These are phyloP conservation scores for Fusarium albosuccineum DNA, from an alignment of 2,329 filamentous ascomycete genomes.

Conservation along the genomic window DNA sequence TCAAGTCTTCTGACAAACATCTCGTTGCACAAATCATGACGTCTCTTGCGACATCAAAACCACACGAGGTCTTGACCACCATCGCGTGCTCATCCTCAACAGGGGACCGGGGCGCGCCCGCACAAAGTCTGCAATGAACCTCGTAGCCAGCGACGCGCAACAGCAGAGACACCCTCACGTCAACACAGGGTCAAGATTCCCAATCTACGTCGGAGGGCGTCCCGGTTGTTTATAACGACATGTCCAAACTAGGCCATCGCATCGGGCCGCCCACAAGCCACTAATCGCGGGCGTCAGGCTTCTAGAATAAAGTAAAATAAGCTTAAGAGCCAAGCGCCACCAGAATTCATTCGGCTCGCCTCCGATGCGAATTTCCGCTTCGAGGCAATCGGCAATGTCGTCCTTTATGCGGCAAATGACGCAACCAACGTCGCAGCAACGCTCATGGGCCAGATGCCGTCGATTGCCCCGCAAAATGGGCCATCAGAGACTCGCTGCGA, in stretches of 20 bases:
- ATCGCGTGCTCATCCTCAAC: background rate
- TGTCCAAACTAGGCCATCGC: background rate
- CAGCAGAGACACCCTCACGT: background rate
- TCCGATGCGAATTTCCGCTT: slow-evolving; percentile 36
- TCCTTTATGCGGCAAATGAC: slow-evolving; percentile 41
- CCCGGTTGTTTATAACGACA: background rate
- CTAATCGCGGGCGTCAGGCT: too few relatives aligned
- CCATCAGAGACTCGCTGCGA: slow-evolving; percentile 16
- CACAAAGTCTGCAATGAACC: background rate
- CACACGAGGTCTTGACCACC: background rate
- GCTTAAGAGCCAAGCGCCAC: slow-evolving; percentile 23
- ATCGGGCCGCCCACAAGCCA: background rate
- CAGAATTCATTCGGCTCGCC: slow-evolving; percentile 14
- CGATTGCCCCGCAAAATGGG: slow-evolving; percentile 30
- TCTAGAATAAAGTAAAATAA: slow-evolving; percentile 18
- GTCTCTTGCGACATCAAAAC: background rate
- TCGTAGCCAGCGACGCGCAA: background rate
- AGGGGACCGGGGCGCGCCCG: background rate
- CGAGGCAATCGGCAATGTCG: slow-evolving; percentile 34
- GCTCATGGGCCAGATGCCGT: slow-evolving; percentile 22
- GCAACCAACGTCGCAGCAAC: slow-evolving; percentile 24
- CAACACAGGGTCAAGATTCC: background rate
- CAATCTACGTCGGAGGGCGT: background rate
- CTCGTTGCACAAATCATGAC: background rate
- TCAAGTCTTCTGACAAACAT: background rate